A percentile compares a stretch with the other conserved stretches of the same genome.
phyloP scores from a whole-genome alignment of 352 stramenopile genomes.

The Phytophthora melonis region DNA sequence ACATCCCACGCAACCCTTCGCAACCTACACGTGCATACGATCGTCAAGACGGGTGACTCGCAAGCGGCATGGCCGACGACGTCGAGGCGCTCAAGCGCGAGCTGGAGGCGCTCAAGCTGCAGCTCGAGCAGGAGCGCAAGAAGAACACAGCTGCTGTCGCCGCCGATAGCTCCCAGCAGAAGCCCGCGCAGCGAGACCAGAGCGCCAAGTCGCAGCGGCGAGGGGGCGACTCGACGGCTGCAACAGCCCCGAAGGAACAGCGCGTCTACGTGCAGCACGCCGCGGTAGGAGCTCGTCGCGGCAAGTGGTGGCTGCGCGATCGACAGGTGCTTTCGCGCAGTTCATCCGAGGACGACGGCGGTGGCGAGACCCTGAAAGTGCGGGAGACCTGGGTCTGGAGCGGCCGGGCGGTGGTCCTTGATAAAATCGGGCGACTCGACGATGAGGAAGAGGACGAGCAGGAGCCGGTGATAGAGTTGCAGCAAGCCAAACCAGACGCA shows the following conservation, averaged over 20 bases:
- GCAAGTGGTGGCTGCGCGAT: constrained; percentile 78
- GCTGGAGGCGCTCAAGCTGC: constrained; percentile 61
- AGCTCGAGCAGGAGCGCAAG: constrained; percentile 55
- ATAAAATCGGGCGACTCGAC: constrained; percentile 66
- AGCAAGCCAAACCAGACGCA: neutral
- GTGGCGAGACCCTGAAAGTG: constrained; percentile 56
- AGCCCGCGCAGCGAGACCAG: constrained; percentile 20
- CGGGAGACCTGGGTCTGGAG: constrained; percentile 74
- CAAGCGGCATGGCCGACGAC: constrained; percentile 42
- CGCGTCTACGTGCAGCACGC: constrained; percentile 46
- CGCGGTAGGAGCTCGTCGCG: constrained; percentile 51
- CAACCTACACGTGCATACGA: neutral
- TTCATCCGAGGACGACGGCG: constrained; percentile 30
- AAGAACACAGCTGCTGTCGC: constrained; percentile 26
- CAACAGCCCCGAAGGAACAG: constrained; percentile 10
- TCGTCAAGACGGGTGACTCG: neutral
- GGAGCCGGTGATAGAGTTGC: neutral
- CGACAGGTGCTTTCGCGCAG: constrained; percentile 63
- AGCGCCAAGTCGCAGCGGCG: constrained; percentile 5
- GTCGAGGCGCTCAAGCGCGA: constrained; percentile 63
- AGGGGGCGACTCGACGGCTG: constrained; percentile 8
- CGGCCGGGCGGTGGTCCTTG: constrained; percentile 62
- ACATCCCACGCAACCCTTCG: constrained; percentile 26
- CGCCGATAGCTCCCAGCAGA: neutral
- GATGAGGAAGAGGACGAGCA: constrained; percentile 20